Evolutionary conservation across 2,329 filamentous ascomycete species (phyloP).

Genomic region (Lachnum nothofagi): DNA sequence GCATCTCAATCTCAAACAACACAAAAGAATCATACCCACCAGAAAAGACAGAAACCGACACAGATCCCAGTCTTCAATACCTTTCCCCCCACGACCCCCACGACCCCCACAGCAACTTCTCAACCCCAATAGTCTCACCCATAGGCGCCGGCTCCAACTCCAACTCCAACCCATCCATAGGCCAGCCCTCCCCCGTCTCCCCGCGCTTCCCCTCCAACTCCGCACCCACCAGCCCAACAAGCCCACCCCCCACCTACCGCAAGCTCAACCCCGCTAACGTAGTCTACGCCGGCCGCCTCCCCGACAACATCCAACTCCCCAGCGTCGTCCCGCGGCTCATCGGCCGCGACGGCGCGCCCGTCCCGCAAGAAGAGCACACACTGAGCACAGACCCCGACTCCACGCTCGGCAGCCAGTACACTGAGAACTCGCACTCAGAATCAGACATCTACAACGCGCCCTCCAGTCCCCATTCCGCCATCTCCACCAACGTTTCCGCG

Average conservation of each 20-base stretch:
- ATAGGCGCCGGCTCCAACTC: slow-evolving; percentile 8
- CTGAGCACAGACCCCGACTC: slow-evolving; percentile 23
- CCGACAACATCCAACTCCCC: slow-evolving; percentile 43
- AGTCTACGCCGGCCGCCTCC: slow-evolving; percentile 51
- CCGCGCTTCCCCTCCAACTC: slow-evolving; percentile 17
- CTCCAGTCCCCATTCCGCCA: slow-evolving; percentile 7
- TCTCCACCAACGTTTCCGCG: slow-evolving; percentile 2
- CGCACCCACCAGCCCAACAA: slow-evolving; percentile 12
- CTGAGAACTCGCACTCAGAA: slow-evolving; percentile 45
- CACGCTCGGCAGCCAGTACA: slow-evolving; percentile 54
- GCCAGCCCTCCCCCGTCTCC: slow-evolving; percentile 20
- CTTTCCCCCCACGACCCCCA: slow-evolving; percentile 28
- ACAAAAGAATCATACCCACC: slow-evolving; percentile 32
- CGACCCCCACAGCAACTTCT: slow-evolving; percentile 7
- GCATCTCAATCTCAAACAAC: slow-evolving; percentile 39
- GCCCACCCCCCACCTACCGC: slow-evolving; percentile 25
- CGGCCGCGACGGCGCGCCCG: slow-evolving; percentile 27
- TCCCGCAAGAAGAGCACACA: slow-evolving; percentile 12
- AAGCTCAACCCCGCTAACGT: slow-evolving; percentile 48
- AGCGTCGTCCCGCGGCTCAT: slow-evolving; percentile 28
- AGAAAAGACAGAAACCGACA: slow-evolving; percentile 28
- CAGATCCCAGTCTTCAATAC: slow-evolving; percentile 32
- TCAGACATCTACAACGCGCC: slow-evolving; percentile 13
- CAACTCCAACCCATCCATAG: slow-evolving; percentile 10
- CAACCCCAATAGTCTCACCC: slow-evolving; percentile 20